phyloP scores from a whole-genome alignment of 2,329 filamentous ascomycete species.

The Trematosphaeria pertusa region DNA sequence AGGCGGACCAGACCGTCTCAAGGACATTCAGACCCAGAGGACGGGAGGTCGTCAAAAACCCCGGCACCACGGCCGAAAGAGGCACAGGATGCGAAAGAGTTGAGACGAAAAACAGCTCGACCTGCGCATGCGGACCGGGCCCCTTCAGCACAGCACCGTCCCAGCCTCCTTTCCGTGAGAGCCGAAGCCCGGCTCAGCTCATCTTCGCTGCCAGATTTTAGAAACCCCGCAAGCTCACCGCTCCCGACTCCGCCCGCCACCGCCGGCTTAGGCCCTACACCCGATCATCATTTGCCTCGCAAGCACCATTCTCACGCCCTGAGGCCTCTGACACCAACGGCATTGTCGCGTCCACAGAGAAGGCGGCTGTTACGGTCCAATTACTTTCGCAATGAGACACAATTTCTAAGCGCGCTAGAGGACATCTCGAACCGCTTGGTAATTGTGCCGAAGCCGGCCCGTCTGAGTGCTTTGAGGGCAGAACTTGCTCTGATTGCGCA shows the following conservation, averaged over 20 bases:
- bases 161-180: slow-evolving; percentile 61
- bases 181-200: slow-evolving; percentile 71
- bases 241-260: slow-evolving; percentile 49
- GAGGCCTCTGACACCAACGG: slow-evolving; percentile 63
- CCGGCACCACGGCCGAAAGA: slow-evolving; percentile 42
- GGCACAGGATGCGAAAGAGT: slow-evolving; percentile 34
- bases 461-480: slow-evolving; percentile 79
- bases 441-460: slow-evolving; percentile 79
- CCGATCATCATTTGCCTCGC: slow-evolving; percentile 44
- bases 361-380: slow-evolving; percentile 77
- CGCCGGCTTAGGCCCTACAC: slow-evolving; percentile 48
- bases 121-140: slow-evolving; percentile 27
- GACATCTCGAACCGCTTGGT: slow-evolving; percentile 87
- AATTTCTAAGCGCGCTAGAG: slow-evolving; percentile 80
- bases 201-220: slow-evolving; percentile 69
- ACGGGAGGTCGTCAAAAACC: slow-evolving; percentile 45
- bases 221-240: slow-evolving; percentile 57
- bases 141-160: slow-evolving; percentile 46
- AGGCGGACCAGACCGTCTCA: slow-evolving; percentile 51
- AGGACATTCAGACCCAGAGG: slow-evolving; percentile 47
- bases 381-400: slow-evolving; percentile 82
- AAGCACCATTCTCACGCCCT: slow-evolving; percentile 65
- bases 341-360: slow-evolving; percentile 71
- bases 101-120: slow-evolving; percentile 36
- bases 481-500: slow-evolving; percentile 82